Conservation (phyloP, 305 asterid genomes). For the Solanum chacoense region DNA sequence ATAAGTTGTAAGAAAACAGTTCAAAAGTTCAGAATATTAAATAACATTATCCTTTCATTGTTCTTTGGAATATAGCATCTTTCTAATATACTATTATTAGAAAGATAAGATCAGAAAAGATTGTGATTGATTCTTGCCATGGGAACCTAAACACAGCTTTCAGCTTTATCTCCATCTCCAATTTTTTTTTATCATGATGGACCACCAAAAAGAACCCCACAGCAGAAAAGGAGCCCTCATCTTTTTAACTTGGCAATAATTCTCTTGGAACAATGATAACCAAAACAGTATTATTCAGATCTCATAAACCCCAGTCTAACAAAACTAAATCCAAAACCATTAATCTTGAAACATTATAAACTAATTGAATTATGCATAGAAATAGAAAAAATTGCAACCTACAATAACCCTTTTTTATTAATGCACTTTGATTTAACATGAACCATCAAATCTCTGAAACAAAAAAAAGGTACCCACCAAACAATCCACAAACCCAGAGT, state of each 20-base stretch:
- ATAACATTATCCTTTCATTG: not conserved
- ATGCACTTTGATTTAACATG: conserved; percentile 14
- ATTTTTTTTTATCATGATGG: not conserved
- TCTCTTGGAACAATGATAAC: not conserved
- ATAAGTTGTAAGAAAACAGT: not conserved
- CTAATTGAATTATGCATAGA: not conserved
- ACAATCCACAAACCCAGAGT: not conserved
- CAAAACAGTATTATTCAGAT: not conserved
- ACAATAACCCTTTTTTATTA: conserved; percentile 3
- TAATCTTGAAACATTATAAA: not conserved
- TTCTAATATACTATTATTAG: not conserved
- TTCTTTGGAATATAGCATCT: not conserved
- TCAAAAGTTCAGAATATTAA: not conserved
- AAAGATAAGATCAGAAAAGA: not conserved
- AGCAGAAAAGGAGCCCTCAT: not conserved
- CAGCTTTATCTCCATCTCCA: not conserved
- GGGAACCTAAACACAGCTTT: not conserved
- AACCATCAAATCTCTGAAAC: not conserved
- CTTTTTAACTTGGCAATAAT: not conserved
- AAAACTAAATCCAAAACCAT: not conserved
- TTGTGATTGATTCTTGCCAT: not conserved
- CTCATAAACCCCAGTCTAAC: not conserved
- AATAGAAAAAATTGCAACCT: not conserved
- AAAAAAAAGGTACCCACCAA: not conserved
- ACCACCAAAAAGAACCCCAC: not conserved